Evolutionary conservation across 257 asterid species (phyloP), one percentile per base, ranked within the genome.

Genomic region (Nicotiana attenuata): DNA sequence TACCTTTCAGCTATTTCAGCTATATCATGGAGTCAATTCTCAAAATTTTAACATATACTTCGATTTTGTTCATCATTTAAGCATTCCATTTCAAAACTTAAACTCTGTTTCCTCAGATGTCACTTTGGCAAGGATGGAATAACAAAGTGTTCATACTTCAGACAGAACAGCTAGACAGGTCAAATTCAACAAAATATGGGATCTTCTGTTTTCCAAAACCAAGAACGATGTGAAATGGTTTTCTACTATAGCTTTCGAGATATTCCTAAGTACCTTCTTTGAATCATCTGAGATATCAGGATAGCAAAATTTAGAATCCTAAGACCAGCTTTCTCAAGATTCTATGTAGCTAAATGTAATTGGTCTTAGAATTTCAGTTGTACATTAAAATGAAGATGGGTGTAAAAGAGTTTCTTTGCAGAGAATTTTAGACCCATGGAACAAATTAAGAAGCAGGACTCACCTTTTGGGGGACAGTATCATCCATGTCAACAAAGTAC

Each of bases 401-500:
- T 15, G 5, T 50, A 75, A 0, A 0, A 50, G 9, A 22, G 50
- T 11, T 75, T 75, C 63, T 50, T 75, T 26, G 45, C 1, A 26
- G 16, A 47, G 26, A 15, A 47, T 73, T 73, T 0, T 73, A 47
- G 41, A 47, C 41, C 59, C 75, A 88, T 68, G 85, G 64, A 67
- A 73, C 63, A 77, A 81, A 29, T 38, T 20, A 38, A 50, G 28
- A 45, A 67, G 59, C n/a, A 75, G 69, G 80, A 78, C 84, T 69
- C 80, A 86, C 92, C 90, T 87, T 89, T 78, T 87, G 89, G 33
- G 92, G 90, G 52, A 89, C 92, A 41, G 90, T 86, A 84, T 89
- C 92, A 63, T 81, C 89, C 89, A 82, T 82, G 83, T 89, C 85
- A 81, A 89, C 92, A 50, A 89, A 89, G 76, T 89, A 89, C 82